Conservation (phyloP, 1,284 basidiomycete species). For the Melampsora larici-populina region DNA sequence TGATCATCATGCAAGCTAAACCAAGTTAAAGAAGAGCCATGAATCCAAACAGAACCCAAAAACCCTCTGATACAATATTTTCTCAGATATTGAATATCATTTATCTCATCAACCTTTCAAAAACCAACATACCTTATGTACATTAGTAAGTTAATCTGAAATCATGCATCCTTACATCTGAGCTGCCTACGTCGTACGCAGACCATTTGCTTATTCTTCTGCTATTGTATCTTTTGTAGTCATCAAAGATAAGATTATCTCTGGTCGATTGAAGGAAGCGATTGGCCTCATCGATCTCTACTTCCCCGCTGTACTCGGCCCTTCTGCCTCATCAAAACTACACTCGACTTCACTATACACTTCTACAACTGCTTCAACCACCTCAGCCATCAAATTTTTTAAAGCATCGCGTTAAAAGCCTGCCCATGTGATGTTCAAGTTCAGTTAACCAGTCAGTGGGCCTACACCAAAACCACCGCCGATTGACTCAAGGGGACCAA, state of each 20-base stretch:
- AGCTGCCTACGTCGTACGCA: no score
- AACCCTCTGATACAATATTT: no score
- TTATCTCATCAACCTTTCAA: no score
- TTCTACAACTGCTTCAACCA: not conserved
- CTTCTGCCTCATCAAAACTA: no score
- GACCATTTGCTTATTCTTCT: no score
- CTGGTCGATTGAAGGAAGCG: conserved; percentile 34
- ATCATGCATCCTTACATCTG: not conserved
- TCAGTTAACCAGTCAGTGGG: conserved; percentile 24
- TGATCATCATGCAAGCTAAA: no score
- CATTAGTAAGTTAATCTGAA: conserved; percentile 1
- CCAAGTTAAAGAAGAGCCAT: no score
- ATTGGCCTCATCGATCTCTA: conserved; percentile 27
- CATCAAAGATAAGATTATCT: conserved; percentile 35
- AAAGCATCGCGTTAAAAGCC: conserved; percentile 14
- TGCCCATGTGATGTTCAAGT: conserved; percentile 4
- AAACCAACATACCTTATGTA: no score
- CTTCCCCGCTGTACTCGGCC: conserved; percentile 31
- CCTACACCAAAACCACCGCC: conserved; percentile 2
- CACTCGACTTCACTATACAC: not conserved
- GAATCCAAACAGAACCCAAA: no score
- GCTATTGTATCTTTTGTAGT: not conserved
- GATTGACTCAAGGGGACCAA: conserved; percentile 16
- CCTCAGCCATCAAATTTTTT: not conserved
- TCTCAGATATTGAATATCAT: no score